Evolutionary conservation across 2,329 filamentous ascomycete genomes (phyloP).

Genomic region (Erysiphe pulchra): DNA sequence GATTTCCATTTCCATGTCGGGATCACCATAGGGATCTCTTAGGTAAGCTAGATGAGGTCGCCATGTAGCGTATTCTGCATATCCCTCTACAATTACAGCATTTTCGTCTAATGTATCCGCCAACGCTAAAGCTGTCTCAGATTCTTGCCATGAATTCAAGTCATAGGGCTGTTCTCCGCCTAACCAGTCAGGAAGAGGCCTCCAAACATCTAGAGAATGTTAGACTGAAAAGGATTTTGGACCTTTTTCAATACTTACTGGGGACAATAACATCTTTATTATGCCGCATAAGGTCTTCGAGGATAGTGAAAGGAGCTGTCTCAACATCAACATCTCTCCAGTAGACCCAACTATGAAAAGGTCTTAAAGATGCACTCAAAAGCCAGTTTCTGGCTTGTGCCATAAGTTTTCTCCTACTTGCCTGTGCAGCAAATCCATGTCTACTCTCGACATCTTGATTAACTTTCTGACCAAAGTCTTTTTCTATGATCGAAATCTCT

Average conservation of each 20-base stretch:
- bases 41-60: slow-evolving; percentile 89
- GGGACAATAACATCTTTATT: slow-evolving; percentile 98
- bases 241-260: slow-evolving; percentile 33
- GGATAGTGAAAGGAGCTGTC: slow-evolving; percentile 84
- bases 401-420: slow-evolving; percentile 84
- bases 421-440: slow-evolving; percentile 91
- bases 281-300: slow-evolving; percentile 95
- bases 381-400: slow-evolving; percentile 95
- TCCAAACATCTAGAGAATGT: slow-evolving; percentile 54
- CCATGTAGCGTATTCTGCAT: slow-evolving; percentile 97
- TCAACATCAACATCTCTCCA: slow-evolving; percentile 98
- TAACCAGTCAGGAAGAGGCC: slow-evolving; percentile 94
- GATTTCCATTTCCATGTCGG: slow-evolving; percentile 99
- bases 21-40: slow-evolving; percentile 86
- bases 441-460: slow-evolving; percentile 94
- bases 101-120: slow-evolving; percentile 93
- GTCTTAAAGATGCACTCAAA: slow-evolving; percentile 70
- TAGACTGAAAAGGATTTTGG: neutral
- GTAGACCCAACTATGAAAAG: slow-evolving; percentile 97
- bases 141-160: slow-evolving; percentile 97
- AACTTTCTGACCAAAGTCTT: slow-evolving; percentile 95
- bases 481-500: slow-evolving; percentile 93
- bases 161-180: slow-evolving; percentile 97
- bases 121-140: slow-evolving; percentile 77
- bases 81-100: slow-evolving; percentile 94